A percentile compares a stretch with the other conserved stretches of the same genome.
Evolutionary conservation across 208 protist species (phyloP).

Genomic region (Trypanosoma rangeli): DNA sequence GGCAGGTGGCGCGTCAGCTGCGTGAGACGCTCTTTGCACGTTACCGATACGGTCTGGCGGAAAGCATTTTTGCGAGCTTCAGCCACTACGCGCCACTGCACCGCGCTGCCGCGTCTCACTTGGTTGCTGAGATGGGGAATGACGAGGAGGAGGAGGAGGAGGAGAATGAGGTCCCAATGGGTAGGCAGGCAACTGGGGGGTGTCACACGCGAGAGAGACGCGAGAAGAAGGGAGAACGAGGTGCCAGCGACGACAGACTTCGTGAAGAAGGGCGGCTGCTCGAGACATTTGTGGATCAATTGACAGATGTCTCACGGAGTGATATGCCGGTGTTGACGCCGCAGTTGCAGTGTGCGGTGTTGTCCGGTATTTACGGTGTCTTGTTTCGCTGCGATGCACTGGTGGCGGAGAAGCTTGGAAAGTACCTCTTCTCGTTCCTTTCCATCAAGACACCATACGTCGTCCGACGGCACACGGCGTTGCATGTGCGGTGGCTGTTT

Average conservation of each 20-base stretch:
- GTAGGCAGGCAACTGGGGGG: neutral
- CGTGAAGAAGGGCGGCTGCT: slow-evolving; percentile 25
- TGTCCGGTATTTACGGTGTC: slow-evolving; percentile 36
- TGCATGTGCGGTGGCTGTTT: slow-evolving; percentile 55
- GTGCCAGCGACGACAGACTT: neutral
- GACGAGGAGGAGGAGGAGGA: neutral
- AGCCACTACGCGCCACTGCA: slow-evolving; percentile 15
- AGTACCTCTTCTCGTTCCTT: slow-evolving; percentile 68
- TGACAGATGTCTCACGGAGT: slow-evolving; percentile 24
- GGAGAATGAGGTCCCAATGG: neutral
- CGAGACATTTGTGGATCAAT: slow-evolving; percentile 26
- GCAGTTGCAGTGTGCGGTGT: slow-evolving; percentile 32
- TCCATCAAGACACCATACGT: slow-evolving; percentile 38
- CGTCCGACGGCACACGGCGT: slow-evolving; percentile 56
- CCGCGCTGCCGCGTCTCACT: neutral
- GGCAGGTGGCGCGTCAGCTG: slow-evolving; percentile 32
- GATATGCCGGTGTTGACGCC: slow-evolving; percentile 34
- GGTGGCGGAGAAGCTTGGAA: slow-evolving; percentile 57
- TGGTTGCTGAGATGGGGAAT: neutral
- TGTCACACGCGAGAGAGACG: neutral
- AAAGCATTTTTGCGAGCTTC: slow-evolving; percentile 24
- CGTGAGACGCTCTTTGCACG: slow-evolving; percentile 37
- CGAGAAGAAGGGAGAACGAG: neutral
- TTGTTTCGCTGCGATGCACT: slow-evolving; percentile 40
- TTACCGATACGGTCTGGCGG: slow-evolving; percentile 25